A percentile compares a stretch with the other conserved stretches of the same genome.
phyloP scores from a whole-genome alignment of 139 green algal species.

The Nannochloris sp. region DNA sequence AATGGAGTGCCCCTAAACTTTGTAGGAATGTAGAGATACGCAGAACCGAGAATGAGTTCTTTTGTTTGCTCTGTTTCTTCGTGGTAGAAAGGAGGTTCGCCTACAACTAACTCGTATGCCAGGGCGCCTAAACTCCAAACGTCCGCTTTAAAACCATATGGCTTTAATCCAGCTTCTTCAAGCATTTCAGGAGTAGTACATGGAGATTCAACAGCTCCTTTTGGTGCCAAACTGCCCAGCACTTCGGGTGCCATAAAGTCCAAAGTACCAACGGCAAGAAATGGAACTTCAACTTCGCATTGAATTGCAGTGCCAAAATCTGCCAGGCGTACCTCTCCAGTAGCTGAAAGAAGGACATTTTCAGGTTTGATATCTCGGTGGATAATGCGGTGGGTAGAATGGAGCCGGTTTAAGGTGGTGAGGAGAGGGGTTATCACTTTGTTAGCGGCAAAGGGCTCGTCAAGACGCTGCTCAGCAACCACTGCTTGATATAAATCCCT shows the following conservation, averaged over 20 bases:
- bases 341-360: slow-evolving; percentile 74
- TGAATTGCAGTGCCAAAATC: slow-evolving; percentile 78
- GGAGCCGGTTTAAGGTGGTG: slow-evolving; percentile 59
- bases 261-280: slow-evolving; percentile 65
- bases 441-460: not conserved
- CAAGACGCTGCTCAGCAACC: not conserved
- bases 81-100: slow-evolving; percentile 45
- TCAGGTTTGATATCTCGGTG: slow-evolving; percentile 77
- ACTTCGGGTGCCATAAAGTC: slow-evolving; percentile 72
- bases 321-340: slow-evolving; percentile 45
- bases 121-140: slow-evolving; percentile 79
- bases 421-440: slow-evolving; percentile 65
- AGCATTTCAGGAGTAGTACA: slow-evolving; percentile 6
- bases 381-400: slow-evolving; percentile 44
- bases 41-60: slow-evolving; percentile 35
- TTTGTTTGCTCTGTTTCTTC: slow-evolving; percentile 68
- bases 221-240: slow-evolving; percentile 49
- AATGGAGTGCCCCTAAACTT: slow-evolving; percentile 7
- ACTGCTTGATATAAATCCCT: not conserved
- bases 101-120: slow-evolving; percentile 74
- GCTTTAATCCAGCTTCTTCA: not conserved
- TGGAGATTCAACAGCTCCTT: slow-evolving; percentile 42
- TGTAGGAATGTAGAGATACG: not conserved
- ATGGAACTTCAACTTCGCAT: slow-evolving; percentile 58
- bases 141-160: slow-evolving; percentile 21